phyloP scores from a whole-genome alignment of 805 yeast genomes.

The Lipomyces starkeyi region DNA sequence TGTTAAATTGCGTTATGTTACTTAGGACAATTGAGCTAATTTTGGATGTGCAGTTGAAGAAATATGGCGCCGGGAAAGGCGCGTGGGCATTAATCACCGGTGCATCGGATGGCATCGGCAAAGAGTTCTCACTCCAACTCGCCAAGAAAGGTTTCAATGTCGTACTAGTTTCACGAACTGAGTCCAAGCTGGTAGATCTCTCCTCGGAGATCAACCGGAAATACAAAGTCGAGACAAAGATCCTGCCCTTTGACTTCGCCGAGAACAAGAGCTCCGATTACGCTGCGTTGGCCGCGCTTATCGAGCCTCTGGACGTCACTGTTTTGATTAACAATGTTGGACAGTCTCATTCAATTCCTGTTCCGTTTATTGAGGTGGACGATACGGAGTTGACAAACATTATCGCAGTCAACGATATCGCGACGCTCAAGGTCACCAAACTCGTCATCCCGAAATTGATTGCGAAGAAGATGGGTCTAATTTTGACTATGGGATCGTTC shows the following conservation, averaged over 20 bases:
- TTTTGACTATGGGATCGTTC: constrained; percentile 95
- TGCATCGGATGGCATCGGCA: constrained; percentile 97
- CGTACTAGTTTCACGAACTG: constrained; percentile 83
- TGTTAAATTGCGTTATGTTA: not conserved
- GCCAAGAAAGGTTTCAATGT: constrained; percentile 85
- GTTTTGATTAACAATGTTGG: constrained; percentile 93
- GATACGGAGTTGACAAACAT: constrained; percentile 77
- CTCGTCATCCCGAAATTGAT: constrained; percentile 74
- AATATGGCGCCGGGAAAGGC: constrained; percentile 77
- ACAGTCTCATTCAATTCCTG: constrained; percentile 92
- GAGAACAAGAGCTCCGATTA: constrained; percentile 66
- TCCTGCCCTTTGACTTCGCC: constrained; percentile 80
- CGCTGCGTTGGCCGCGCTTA: constrained; percentile 48
- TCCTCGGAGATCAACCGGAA: constrained; percentile 63
- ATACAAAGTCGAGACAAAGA: constrained; percentile 66
- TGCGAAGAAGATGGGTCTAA: constrained; percentile 56
- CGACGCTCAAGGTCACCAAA: constrained; percentile 84
- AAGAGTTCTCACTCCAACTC: constrained; percentile 84
- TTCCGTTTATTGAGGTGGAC: constrained; percentile 83
- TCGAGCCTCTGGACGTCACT: constrained; percentile 47
- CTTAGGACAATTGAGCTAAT: not conserved
- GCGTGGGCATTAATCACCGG: constrained; percentile 97
- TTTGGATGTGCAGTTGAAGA: constrained; percentile 50
- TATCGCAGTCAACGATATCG: constrained; percentile 81
- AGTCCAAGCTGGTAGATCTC: constrained; percentile 70